Evolutionary conservation across 768 basidiomycete species (phyloP).

Genomic region (Aureoboletus auriporus): DNA sequence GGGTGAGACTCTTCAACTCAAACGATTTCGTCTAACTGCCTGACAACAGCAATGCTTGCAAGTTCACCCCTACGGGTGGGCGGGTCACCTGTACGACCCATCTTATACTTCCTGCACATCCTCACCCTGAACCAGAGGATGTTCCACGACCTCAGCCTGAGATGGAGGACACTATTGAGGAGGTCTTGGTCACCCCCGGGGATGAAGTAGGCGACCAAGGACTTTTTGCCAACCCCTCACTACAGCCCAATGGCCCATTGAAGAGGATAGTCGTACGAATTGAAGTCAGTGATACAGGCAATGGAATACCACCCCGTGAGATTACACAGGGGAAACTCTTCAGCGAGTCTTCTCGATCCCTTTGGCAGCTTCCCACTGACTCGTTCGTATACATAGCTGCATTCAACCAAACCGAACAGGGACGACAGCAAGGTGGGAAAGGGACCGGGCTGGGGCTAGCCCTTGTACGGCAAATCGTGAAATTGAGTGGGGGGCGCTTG

Average conservation of each 20-base stretch:
- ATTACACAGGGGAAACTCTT: slow-evolving; percentile 70
- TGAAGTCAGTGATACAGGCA: slow-evolving; percentile 76
- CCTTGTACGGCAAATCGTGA: slow-evolving; percentile 75
- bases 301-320: slow-evolving; percentile 60
- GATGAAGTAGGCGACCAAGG: slow-evolving; percentile 22
- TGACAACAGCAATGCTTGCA: slow-evolving; percentile 63
- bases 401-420: slow-evolving; percentile 77
- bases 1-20: slow-evolving; percentile 1
- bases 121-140: slow-evolving; percentile 10
- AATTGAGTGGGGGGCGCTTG: slow-evolving; percentile 66
- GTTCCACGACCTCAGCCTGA: slow-evolving; percentile 1
- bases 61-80: slow-evolving; percentile 72
- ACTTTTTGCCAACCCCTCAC: neutral
- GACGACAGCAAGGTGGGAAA: slow-evolving; percentile 68
- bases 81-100: slow-evolving; percentile 64
- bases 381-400: slow-evolving; percentile 41
- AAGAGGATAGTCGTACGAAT: slow-evolving; percentile 80
- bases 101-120: slow-evolving; percentile 39
- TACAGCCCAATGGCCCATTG: slow-evolving; percentile 21
- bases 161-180: slow-evolving; percentile 19
- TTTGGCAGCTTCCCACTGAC: slow-evolving; percentile 6
- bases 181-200: slow-evolving; percentile 26
- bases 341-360: slow-evolving; percentile 41
- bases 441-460: slow-evolving; percentile 75
- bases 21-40: neutral